A percentile compares a stretch with the other conserved stretches of the same genome.
phyloP scores from a whole-genome alignment of 208 protist species.

The Leishmania tarentolae region DNA sequence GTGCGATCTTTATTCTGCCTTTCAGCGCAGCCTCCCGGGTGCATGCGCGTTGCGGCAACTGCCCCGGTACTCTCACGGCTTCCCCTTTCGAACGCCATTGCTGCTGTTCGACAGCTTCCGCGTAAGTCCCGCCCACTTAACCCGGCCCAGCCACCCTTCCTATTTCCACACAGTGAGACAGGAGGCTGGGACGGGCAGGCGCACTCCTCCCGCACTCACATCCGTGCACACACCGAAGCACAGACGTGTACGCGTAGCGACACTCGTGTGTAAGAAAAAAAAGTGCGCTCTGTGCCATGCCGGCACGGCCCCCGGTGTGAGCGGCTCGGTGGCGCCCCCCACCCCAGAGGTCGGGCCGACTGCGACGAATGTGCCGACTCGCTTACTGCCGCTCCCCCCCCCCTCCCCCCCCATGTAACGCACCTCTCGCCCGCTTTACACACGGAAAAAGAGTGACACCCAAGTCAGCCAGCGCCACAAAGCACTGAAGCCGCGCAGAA shows the following conservation, averaged over 20 bases:
- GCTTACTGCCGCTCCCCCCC: too few relatives aligned
- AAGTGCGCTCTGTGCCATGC: background rate
- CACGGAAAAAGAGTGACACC: background rate
- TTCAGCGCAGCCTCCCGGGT: background rate
- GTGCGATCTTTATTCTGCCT: background rate
- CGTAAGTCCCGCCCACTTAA: background rate
- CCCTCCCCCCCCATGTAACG: background rate
- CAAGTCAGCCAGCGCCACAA: background rate
- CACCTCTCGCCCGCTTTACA: background rate
- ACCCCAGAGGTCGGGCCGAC: background rate
- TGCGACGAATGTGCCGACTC: background rate
- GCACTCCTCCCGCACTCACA: background rate
- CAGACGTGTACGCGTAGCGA: background rate
- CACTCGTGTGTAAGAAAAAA: background rate
- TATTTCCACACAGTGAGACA: background rate
- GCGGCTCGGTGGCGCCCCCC: background rate
- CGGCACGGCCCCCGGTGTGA: background rate
- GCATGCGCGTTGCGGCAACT: background rate
- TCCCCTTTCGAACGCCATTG: background rate
- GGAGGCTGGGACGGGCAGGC: background rate
- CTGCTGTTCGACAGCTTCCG: background rate
- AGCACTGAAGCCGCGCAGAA: background rate
- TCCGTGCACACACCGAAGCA: background rate
- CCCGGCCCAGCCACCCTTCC: background rate
- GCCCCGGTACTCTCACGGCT: background rate